Conservation (phyloP, 257 asterid genomes). For the Jasminum sambac region DNA sequence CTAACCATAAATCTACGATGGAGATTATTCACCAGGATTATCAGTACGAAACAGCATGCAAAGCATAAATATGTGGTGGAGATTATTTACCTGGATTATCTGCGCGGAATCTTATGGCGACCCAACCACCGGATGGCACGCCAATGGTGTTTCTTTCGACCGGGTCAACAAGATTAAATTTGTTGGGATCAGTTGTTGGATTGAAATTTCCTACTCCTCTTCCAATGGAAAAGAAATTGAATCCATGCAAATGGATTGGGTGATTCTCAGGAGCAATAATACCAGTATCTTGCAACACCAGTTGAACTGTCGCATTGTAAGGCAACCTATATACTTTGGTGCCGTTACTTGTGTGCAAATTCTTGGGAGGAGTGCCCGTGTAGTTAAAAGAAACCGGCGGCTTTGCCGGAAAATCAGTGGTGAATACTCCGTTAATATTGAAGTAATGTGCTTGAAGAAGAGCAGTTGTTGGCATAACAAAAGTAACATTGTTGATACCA, state of each 20-base stretch:
- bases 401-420: conserved; percentile 58
- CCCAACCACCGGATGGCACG: conserved; percentile 77
- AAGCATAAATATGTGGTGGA: background rate
- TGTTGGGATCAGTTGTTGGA: conserved; percentile 45
- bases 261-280: conserved; percentile 59
- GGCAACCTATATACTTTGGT: conserved; percentile 53
- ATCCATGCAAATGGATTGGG: conserved; percentile 64
- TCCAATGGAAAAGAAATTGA: conserved; percentile 62
- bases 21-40: conserved; percentile 47
- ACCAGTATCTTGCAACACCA: conserved; percentile 60
- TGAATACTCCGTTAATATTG: conserved; percentile 55
- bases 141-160: conserved; percentile 68
- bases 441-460: conserved; percentile 56
- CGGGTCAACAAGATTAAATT: conserved; percentile 59
- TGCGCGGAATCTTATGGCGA: conserved; percentile 58
- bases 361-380: conserved; percentile 44
- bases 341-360: conserved; percentile 34
- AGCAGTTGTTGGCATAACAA: conserved; percentile 57
- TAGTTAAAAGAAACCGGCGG: conserved; percentile 49
- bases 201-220: conserved; percentile 56
- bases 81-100: conserved; percentile 58
- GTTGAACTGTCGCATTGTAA: conserved; percentile 51
- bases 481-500: conserved; percentile 52
- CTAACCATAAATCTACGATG: background rate
- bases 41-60: too few relatives aligned